phyloP scores from a whole-genome alignment of 2,329 filamentous ascomycete genomes.

The Bimuria novae-zelandiae region DNA sequence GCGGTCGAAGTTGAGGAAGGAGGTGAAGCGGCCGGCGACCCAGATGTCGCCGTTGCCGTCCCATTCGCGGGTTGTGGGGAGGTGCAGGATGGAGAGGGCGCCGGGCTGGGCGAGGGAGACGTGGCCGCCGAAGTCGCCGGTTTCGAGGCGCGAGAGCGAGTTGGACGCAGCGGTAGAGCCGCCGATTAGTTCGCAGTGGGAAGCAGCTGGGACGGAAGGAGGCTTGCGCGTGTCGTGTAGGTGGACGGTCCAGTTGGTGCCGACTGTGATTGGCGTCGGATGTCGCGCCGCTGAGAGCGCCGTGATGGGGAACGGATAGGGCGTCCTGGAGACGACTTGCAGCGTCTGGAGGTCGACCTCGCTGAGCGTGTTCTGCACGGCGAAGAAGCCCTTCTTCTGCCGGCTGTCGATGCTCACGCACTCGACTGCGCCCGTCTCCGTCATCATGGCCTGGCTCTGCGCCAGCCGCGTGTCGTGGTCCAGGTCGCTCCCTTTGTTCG shows the following conservation, averaged over 20 bases:
- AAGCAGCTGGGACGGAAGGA: conserved; percentile 19
- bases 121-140: conserved; percentile 60
- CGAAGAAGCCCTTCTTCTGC: conserved; percentile 74
- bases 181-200: conserved; percentile 34
- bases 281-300: conserved; percentile 73
- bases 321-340: conserved; percentile 68
- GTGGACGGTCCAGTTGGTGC: conserved; percentile 79
- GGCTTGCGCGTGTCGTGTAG: conserved; percentile 73
- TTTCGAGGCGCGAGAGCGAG: conserved; percentile 52
- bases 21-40: conserved; percentile 86
- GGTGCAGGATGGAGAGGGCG: conserved; percentile 80
- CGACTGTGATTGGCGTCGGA: conserved; percentile 76
- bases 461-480: conserved; percentile 51
- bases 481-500: conserved; percentile 54
- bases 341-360: conserved; percentile 81
- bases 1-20: conserved; percentile 85
- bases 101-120: conserved; percentile 79
- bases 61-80: conserved; percentile 61
- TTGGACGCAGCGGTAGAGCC: conserved; percentile 22
- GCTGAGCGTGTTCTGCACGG: conserved; percentile 74
- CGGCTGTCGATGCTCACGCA: conserved; percentile 78
- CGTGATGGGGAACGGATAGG: conserved; percentile 82
- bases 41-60: conserved; percentile 79
- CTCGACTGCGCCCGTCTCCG: conserved; percentile 75
- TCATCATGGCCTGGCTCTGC: conserved; percentile 61